A percentile compares a stretch with the other conserved stretches of the same genome.
These are phyloP conservation scores for Lentinula guzmanii DNA, from an alignment of 768 basidiomycete genomes.

Conservation along the genomic window DNA sequence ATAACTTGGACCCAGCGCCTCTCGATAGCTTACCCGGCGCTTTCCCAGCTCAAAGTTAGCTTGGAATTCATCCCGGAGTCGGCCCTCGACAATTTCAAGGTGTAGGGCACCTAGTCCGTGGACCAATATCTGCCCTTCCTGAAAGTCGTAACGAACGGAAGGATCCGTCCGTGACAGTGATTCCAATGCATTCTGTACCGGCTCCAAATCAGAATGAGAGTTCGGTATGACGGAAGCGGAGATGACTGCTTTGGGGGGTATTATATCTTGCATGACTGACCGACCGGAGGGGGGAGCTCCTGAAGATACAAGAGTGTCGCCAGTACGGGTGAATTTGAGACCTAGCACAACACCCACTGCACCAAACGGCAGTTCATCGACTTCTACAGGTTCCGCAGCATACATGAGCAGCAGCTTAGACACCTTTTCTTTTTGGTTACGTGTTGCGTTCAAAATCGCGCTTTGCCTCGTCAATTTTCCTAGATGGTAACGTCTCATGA, in stretches of 20 bases:
- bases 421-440: conserved; percentile 65
- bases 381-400: conserved; percentile 69
- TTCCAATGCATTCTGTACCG: conserved; percentile 70
- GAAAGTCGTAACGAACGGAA: conserved; percentile 73
- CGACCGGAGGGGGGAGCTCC: conserved; percentile 31
- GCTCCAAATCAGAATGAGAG: conserved; percentile 71
- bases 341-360: conserved; percentile 83
- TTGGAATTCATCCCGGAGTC: conserved; percentile 75
- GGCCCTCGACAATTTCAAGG: conserved; percentile 83
- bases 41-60: conserved; percentile 71
- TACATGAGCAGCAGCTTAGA: conserved; percentile 76
- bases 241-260: conserved; percentile 79
- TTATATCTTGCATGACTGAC: conserved; percentile 53
- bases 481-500: conserved; percentile 18
- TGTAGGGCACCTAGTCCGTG: conserved; percentile 84
- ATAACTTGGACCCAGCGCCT: conserved; percentile 36
- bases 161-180: conserved; percentile 81
- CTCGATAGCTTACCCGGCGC: conserved; percentile 78
- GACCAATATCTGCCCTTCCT: conserved; percentile 79
- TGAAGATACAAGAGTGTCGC: conserved; percentile 71
- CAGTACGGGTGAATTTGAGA: conserved; percentile 78
- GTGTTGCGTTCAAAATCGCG: conserved; percentile 55
- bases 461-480: conserved; percentile 66
- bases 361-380: conserved; percentile 74
- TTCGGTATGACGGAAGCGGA: conserved; percentile 78